These are phyloP conservation scores for sweet orange (Citrus sinensis) DNA, from an alignment of 345 rosid genomes.

Conservation along the genomic window DNA sequence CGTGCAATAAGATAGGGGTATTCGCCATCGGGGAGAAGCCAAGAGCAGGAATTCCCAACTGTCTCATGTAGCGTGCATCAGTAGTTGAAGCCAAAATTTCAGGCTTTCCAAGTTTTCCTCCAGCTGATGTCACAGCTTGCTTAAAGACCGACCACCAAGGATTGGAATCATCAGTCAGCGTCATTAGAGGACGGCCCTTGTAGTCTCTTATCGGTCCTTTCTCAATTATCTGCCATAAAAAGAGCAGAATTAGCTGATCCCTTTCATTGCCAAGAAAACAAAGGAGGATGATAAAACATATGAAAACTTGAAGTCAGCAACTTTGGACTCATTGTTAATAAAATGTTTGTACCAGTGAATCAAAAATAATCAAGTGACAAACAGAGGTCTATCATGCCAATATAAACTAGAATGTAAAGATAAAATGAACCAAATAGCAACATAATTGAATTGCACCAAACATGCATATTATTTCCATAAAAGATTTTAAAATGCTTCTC, in stretches of 20 bases:
- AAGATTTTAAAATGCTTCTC: background rate
- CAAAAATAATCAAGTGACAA: background rate
- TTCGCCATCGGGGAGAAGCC: constrained; percentile 91
- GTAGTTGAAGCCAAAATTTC: constrained; percentile 90
- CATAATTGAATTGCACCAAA: background rate
- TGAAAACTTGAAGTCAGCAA: background rate
- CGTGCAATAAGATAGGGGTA: constrained; percentile 81
- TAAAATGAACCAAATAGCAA: background rate
- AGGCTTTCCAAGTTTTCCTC: constrained; percentile 77
- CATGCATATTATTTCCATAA: background rate
- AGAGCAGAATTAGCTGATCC: background rate
- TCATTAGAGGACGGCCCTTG: constrained; percentile 60
- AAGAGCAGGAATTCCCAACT: constrained; percentile 65
- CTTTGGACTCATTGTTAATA: background rate
- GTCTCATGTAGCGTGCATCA: constrained; percentile 66
- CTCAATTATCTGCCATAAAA: constrained; percentile 42
- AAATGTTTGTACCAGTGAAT: background rate
- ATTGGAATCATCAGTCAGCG: constrained; percentile 66
- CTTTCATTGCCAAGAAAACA: background rate
- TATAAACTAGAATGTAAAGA: background rate
- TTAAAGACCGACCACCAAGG: constrained; percentile 90
- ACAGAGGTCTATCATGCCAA: background rate
- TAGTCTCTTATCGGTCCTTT: constrained; percentile 59
- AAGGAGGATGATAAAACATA: background rate
- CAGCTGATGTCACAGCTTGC: constrained; percentile 61